Evolutionary conservation across 2,329 filamentous ascomycete genomes (phyloP).

Genomic region (Alternaria sp.): DNA sequence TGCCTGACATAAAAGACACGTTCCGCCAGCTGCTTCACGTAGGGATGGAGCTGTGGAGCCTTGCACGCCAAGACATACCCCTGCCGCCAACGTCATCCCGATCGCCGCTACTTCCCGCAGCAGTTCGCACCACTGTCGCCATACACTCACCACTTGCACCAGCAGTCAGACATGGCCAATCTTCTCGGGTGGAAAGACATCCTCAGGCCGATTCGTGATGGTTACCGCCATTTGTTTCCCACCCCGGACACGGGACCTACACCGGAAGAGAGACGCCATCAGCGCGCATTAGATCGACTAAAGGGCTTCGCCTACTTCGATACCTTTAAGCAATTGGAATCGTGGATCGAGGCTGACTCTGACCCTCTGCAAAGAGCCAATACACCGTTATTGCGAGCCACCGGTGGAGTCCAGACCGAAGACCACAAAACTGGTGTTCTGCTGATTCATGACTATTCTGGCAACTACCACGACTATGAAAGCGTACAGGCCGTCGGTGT

Average conservation of each 20-base stretch:
- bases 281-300: conserved; percentile 39
- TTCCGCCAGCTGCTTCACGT: conserved; percentile 37
- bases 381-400: conserved; percentile 44
- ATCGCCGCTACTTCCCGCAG: conserved; percentile 13
- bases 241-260: conserved; percentile 43
- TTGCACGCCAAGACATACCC: conserved; percentile 38
- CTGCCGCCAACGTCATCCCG: conserved; percentile 29
- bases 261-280: conserved; percentile 39
- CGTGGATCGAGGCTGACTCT: conserved; percentile 39
- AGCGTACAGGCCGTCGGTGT: conserved; percentile 40
- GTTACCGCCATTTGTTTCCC: conserved; percentile 47
- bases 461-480: conserved; percentile 56
- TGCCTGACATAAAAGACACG: conserved; percentile 45
- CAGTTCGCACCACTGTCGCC: not conserved
- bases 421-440: conserved; percentile 33
- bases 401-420: not conserved
- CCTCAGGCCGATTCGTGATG: conserved; percentile 48
- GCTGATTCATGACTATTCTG: conserved; percentile 50
- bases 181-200: conserved; percentile 49
- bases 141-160: not conserved
- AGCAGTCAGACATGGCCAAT: conserved; percentile 21
- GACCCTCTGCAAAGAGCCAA: conserved; percentile 49
- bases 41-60: conserved; percentile 33
- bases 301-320: conserved; percentile 53
- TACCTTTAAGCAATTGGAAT: conserved; percentile 48